Percentiles rank a stretch among this genome's conserved stretches.
Evolutionary conservation across 2,329 filamentous ascomycete genomes (phyloP).

Genomic region (Botrytis galanthina): DNA sequence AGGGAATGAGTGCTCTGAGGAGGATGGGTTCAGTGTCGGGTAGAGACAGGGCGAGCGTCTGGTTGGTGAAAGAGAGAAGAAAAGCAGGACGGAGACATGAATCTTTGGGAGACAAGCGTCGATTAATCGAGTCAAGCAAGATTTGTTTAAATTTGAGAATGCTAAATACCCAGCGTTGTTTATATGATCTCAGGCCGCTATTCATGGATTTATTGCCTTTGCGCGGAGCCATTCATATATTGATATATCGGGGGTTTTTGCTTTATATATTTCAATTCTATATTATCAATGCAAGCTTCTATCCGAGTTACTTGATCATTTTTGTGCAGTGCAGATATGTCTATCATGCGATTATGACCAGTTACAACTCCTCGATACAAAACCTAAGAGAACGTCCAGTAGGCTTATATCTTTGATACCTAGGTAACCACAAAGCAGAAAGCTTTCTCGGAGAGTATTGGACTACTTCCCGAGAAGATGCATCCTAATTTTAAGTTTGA

Average conservation of each 20-base stretch:
- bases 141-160: not conserved
- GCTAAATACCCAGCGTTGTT: not conserved
- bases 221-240: not conserved
- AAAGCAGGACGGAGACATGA: conserved; percentile 55
- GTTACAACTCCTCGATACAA: not conserved
- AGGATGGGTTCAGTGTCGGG: conserved; percentile 68
- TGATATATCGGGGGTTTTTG: not conserved
- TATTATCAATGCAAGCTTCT: not conserved
- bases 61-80: conserved; percentile 60
- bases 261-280: not conserved
- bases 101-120: conserved; percentile 57
- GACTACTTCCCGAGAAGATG: not conserved
- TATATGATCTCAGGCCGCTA: not conserved
- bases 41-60: conserved; percentile 48
- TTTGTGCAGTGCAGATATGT: not conserved
- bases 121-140: conserved; percentile 45
- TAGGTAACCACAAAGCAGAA: not conserved
- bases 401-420: not conserved
- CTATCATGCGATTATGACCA: not conserved
- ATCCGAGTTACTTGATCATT: not conserved
- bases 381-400: not conserved
- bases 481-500: not conserved
- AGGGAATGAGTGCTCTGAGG: conserved; percentile 39
- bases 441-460: not conserved
- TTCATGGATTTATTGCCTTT: not conserved